phyloP scores from a whole-genome alignment of 1,284 basidiomycete species.

The Ganoderma lucidum region DNA sequence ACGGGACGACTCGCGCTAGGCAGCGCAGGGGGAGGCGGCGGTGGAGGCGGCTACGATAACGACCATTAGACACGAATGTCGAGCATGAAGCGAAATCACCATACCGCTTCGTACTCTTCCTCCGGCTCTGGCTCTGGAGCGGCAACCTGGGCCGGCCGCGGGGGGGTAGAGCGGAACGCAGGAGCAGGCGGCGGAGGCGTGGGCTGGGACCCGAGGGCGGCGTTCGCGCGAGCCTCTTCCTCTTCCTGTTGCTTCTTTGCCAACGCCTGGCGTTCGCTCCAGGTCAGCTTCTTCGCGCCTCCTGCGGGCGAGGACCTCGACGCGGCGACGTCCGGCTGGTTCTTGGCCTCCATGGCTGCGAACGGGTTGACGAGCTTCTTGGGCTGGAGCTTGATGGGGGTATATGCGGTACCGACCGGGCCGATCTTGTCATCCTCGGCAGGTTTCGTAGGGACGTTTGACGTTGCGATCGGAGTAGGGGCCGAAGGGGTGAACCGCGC shows the following conservation, averaged over 20 bases:
- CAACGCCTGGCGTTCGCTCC: constrained; percentile 89
- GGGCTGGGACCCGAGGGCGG: constrained; percentile 52
- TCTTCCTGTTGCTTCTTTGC: constrained; percentile 87
- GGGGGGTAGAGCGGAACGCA: constrained; percentile 27
- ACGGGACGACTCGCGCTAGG: constrained; percentile 40
- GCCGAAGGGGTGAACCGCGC: constrained; percentile 41
- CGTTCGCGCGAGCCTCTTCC: constrained; percentile 76
- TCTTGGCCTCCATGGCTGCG: constrained; percentile 61
- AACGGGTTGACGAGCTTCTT: constrained; percentile 90
- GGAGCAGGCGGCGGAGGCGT: constrained; percentile 31
- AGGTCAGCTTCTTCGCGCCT: constrained; percentile 80
- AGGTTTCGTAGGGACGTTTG: constrained; percentile 69
- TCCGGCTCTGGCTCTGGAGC: constrained; percentile 40
- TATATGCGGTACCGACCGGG: constrained; percentile 87
- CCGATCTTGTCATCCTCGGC: constrained; percentile 81
- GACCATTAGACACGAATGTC: neutral
- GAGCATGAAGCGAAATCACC: constrained; percentile 25
- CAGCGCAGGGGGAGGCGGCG: constrained; percentile 42
- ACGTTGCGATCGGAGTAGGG: constrained; percentile 53
- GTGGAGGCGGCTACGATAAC: constrained; percentile 42
- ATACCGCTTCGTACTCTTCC: constrained; percentile 45
- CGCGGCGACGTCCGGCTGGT: constrained; percentile 41
- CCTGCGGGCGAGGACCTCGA: constrained; percentile 33
- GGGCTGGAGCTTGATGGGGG: constrained; percentile 86
- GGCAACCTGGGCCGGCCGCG: constrained; percentile 34